phyloP scores from a whole-genome alignment of 192 early-diverging fungal species.

The Neocallimastix lanati region DNA sequence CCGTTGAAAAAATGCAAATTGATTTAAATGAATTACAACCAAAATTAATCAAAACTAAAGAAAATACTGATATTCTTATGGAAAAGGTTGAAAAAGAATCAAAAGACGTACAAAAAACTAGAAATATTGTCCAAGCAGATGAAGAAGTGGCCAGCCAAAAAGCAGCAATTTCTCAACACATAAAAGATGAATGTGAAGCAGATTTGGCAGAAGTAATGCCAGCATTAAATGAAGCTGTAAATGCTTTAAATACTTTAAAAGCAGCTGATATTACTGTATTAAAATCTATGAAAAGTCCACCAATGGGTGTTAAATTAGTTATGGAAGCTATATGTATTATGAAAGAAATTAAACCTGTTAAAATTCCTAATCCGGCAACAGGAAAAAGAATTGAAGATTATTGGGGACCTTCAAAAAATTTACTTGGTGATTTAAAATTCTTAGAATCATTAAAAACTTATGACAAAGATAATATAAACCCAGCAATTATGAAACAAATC shows the following conservation, averaged over 20 bases:
- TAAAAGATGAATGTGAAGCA: slow-evolving; percentile 40
- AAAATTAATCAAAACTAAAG: slow-evolving; percentile 28
- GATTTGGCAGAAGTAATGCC: slow-evolving; percentile 40
- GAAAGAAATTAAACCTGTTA: slow-evolving; percentile 43
- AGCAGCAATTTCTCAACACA: slow-evolving; percentile 26
- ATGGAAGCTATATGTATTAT: slow-evolving; percentile 44
- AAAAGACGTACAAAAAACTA: slow-evolving; percentile 25
- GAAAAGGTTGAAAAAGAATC: slow-evolving; percentile 36
- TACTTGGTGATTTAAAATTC: slow-evolving; percentile 32
- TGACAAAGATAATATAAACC: slow-evolving; percentile 37
- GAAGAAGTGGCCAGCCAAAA: slow-evolving; percentile 37
- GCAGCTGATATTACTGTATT: slow-evolving; percentile 37
- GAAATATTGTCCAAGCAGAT: slow-evolving; percentile 30
- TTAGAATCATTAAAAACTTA: slow-evolving; percentile 27
- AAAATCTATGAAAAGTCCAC: slow-evolving; percentile 43
- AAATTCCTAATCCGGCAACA: slow-evolving; percentile 35
- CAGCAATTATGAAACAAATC: slow-evolving; percentile 35
- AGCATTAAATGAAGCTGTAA: slow-evolving; percentile 28
- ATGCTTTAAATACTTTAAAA: slow-evolving; percentile 34
- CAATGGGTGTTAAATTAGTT: slow-evolving; percentile 34
- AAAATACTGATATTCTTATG: slow-evolving; percentile 36
- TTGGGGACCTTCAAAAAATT: slow-evolving; percentile 30
- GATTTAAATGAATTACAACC: slow-evolving; percentile 36
- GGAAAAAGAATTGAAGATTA: slow-evolving; percentile 44
- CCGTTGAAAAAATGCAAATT: slow-evolving; percentile 39